These are phyloP conservation scores for Cadophora gregata DNA, from an alignment of 2,329 filamentous ascomycete genomes.

Conservation along the genomic window DNA sequence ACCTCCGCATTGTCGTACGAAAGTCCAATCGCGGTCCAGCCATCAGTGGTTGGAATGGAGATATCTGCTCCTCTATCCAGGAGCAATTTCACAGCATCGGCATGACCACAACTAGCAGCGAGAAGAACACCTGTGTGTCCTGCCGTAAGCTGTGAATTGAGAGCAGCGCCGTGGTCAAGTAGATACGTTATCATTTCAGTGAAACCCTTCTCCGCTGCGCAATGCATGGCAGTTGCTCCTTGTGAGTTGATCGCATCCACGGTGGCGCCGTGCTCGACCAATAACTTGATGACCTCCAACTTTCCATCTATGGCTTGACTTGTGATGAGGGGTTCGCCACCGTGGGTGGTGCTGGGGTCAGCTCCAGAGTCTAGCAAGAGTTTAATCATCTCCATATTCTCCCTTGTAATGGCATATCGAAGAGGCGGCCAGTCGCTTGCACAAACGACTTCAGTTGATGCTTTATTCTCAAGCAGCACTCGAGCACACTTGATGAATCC, in stretches of 20 bases:
- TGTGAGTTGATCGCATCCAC: slow-evolving; percentile 39
- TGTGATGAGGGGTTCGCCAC: slow-evolving; percentile 11
- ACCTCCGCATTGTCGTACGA: slow-evolving; percentile 9
- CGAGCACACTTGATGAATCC: slow-evolving; percentile 6
- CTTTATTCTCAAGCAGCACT: neutral
- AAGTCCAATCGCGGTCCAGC: slow-evolving; percentile 3
- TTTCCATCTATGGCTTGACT: slow-evolving; percentile 4
- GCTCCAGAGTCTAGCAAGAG: slow-evolving; percentile 30
- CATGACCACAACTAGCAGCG: slow-evolving; percentile 31
- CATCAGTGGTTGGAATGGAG: slow-evolving; percentile 17
- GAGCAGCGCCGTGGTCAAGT: slow-evolving; percentile 40
- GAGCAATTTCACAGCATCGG: slow-evolving; percentile 26
- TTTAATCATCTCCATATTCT: slow-evolving; percentile 19
- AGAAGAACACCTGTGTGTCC: slow-evolving; percentile 33
- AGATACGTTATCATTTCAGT: slow-evolving; percentile 39
- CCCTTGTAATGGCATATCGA: slow-evolving; percentile 1
- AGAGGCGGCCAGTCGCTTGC: neutral
- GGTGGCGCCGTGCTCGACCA: slow-evolving; percentile 37
- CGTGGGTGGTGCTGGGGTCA: slow-evolving; percentile 3
- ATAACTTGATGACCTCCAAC: slow-evolving; percentile 32
- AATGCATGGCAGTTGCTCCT: slow-evolving; percentile 41
- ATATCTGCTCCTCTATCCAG: slow-evolving; percentile 23
- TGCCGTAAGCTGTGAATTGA: slow-evolving; percentile 26
- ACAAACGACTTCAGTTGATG: slow-evolving; percentile 4
- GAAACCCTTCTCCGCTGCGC: slow-evolving; percentile 34